Evolutionary conservation across 768 basidiomycete species (phyloP).

Genomic region (Favolaschia claudopus): DNA sequence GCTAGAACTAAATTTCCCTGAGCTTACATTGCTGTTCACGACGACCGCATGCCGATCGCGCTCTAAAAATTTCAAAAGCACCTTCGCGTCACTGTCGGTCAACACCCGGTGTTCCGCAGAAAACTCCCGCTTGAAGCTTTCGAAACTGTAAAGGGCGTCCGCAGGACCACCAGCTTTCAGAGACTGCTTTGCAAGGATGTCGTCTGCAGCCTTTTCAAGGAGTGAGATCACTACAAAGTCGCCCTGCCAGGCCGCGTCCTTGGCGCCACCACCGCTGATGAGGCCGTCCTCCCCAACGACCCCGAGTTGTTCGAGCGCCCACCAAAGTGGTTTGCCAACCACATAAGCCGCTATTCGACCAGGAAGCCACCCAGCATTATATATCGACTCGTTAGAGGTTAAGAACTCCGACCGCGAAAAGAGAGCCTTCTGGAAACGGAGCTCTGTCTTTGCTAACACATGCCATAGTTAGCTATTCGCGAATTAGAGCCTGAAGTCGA

Average conservation of each 20-base stretch:
- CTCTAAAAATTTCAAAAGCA: conserved; percentile 80
- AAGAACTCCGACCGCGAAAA: conserved; percentile 65
- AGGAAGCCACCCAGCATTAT: conserved; percentile 74
- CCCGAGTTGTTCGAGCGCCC: conserved; percentile 83
- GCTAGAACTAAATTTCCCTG: neutral
- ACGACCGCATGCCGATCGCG: conserved; percentile 75
- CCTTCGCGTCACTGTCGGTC: conserved; percentile 68
- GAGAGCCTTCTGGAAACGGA: conserved; percentile 52
- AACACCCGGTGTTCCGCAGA: conserved; percentile 46
- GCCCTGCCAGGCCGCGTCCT: conserved; percentile 66
- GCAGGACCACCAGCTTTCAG: conserved; percentile 54
- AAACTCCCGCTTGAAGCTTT: conserved; percentile 70
- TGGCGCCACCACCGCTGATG: conserved; percentile 31
- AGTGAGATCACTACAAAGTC: conserved; percentile 75
- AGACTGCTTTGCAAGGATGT: conserved; percentile 53
- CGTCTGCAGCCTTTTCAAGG: conserved; percentile 72
- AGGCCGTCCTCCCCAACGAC: conserved; percentile 71
- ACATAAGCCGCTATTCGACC: conserved; percentile 73
- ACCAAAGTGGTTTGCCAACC: conserved; percentile 84
- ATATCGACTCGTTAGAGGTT: conserved; percentile 63
- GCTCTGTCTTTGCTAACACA: conserved; percentile 75
- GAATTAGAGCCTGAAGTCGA: conserved; percentile 27
- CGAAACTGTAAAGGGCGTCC: conserved; percentile 67
- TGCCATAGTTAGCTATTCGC: conserved; percentile 34
- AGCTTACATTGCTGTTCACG: conserved; percentile 69